Conservation (phyloP, 2,329 filamentous ascomycete genomes). For the Hypoxylon sp. region DNA sequence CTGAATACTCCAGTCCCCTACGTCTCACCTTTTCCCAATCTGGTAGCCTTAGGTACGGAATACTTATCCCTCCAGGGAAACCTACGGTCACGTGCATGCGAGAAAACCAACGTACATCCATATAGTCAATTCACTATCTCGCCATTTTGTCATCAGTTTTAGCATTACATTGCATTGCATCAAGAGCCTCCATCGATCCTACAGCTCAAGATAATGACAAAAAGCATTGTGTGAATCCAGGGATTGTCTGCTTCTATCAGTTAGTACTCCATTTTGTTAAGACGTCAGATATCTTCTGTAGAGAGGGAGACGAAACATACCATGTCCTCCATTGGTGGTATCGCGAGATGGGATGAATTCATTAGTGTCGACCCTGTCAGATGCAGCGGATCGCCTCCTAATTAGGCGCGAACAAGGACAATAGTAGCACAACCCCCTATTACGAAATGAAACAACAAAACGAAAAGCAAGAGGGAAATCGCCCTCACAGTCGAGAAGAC, state of each 20-base stretch:
- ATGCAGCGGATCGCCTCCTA: background rate
- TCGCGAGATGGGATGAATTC: background rate
- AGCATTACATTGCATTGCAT: background rate
- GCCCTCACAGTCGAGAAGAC: background rate
- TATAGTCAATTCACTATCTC: background rate
- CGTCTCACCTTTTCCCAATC: background rate
- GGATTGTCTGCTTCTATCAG: background rate
- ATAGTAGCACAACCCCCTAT: background rate
- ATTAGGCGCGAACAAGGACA: background rate
- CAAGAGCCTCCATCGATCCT: background rate
- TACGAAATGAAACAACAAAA: background rate
- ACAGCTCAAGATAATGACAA: too few species aligned
- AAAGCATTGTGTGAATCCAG: too few species aligned
- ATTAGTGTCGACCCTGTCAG: background rate
- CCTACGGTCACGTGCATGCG: background rate
- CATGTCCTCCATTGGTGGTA: background rate
- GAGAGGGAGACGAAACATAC: background rate
- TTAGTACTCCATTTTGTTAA: background rate
- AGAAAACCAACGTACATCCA: background rate
- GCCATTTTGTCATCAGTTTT: background rate
- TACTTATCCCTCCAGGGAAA: background rate
- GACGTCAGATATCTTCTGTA: background rate
- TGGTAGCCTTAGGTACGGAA: background rate
- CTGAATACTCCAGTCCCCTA: background rate
- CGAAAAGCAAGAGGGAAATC: background rate